These are phyloP conservation scores for Sistotremastrum niveocremeum DNA, from an alignment of 768 basidiomycete genomes.

Conservation along the genomic window DNA sequence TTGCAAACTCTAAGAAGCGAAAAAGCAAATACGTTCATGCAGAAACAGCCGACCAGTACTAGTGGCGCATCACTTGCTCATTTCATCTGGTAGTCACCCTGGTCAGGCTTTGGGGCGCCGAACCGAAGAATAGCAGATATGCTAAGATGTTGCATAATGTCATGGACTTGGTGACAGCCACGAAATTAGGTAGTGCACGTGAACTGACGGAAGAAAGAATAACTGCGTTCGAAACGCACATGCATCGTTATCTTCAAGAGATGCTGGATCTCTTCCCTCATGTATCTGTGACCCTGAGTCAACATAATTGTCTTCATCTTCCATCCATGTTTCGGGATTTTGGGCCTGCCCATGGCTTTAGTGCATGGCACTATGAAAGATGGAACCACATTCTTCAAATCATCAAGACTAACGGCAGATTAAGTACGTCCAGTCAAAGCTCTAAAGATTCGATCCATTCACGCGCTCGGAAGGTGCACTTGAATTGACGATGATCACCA, in stretches of 20 bases:
- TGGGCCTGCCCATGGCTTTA: too few species aligned
- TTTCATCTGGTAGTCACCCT: conserved; percentile 24
- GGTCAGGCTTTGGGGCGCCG: conserved; percentile 20
- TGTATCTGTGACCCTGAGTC: conserved; percentile 18
- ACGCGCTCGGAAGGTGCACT: too few species aligned
- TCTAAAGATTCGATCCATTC: too few species aligned
- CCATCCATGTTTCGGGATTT: too few species aligned
- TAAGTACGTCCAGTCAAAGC: too few species aligned
- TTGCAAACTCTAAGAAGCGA: too few species aligned
- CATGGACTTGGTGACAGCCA: conserved; percentile 22
- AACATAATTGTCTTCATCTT: conserved; percentile 30
- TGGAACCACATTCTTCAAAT: too few species aligned
- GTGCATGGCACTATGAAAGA: too few species aligned
- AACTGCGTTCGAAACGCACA: conserved; percentile 14
- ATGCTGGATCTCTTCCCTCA: conserved; percentile 19
- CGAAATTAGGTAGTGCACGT: conserved; percentile 17
- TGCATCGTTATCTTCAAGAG: conserved; percentile 18
- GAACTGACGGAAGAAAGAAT: conserved; percentile 12
- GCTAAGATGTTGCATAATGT: conserved; percentile 18
- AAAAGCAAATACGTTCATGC: too few species aligned
- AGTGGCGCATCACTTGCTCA: conserved; percentile 23
- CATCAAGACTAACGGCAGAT: too few species aligned
- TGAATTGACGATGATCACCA: too few species aligned
- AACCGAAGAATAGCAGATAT: conserved; percentile 3
- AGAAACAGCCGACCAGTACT: too few species aligned